Conservation (phyloP, 2,329 filamentous ascomycete species). For the Ceratocystis diversiconidia region DNA sequence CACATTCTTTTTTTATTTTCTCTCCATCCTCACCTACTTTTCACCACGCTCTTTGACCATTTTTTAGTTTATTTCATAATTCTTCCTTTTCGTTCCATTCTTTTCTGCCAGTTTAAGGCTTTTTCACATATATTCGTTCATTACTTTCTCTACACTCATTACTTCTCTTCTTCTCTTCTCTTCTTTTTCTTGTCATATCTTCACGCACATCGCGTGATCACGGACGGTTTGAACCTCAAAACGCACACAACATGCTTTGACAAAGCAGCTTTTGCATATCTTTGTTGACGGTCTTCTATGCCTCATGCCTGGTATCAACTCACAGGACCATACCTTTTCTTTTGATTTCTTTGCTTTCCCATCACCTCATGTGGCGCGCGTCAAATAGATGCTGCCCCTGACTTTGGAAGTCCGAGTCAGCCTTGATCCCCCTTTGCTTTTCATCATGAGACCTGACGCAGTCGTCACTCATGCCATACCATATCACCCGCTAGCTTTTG, state of each 20-base stretch:
- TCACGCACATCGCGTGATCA: background rate
- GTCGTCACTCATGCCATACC: background rate
- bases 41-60: background rate
- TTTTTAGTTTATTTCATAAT: background rate
- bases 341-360: background rate
- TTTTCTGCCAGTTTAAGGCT: background rate
- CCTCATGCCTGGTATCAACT: background rate
- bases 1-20: background rate
- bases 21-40: background rate
- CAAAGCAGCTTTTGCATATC: background rate
- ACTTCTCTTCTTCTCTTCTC: background rate
- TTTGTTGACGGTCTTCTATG: background rate
- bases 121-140: background rate
- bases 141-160: background rate
- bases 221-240: background rate
- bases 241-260: background rate
- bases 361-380: background rate
- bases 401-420: background rate
- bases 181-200: background rate
- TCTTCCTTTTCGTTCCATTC: background rate
- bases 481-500: background rate
- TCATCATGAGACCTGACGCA: background rate
- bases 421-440: background rate
- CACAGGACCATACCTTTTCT: background rate
- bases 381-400: background rate